A percentile compares a stretch with the other conserved stretches of the same genome.
These are phyloP conservation scores for Debaryomycetaceae sp. DNA, from an alignment of 1,139 yeast species.

Conservation along the genomic window DNA sequence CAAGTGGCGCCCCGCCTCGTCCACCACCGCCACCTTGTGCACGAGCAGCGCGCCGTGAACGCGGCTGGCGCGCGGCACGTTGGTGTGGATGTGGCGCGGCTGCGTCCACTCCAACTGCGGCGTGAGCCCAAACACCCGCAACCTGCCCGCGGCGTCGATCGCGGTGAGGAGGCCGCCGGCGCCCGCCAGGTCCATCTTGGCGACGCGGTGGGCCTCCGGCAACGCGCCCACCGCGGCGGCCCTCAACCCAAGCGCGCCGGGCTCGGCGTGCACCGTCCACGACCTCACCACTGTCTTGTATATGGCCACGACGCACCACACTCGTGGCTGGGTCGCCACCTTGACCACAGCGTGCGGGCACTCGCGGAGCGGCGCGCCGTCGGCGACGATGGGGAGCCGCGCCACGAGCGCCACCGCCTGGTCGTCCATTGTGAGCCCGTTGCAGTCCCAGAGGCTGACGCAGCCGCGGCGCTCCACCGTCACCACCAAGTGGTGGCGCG, in stretches of 20 bases:
- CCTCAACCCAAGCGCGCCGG: no score
- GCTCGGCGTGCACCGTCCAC: conserved; percentile 23
- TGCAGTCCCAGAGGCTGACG: conserved; percentile 66
- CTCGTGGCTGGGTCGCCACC: conserved; percentile 10
- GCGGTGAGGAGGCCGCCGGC: conserved; percentile 54
- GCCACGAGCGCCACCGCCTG: conserved; percentile 23
- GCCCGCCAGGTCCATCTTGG: conserved; percentile 61
- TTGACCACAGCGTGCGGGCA: conserved; percentile 26
- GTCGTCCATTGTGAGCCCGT: conserved; percentile 26
- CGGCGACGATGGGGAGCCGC: conserved; percentile 13
- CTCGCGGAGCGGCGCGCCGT: conserved; percentile 8
- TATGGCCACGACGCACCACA: conserved; percentile 24
- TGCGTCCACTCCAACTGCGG: conserved; percentile 44
- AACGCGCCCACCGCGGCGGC: no score
- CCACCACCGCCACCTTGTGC: conserved; percentile 69
- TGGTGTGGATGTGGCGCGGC: conserved; percentile 50
- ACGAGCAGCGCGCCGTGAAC: conserved; percentile 69
- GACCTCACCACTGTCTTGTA: conserved; percentile 23
- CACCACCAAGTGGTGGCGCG: conserved; percentile 35
- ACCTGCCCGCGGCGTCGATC: conserved; percentile 50
- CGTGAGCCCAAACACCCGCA: conserved; percentile 36
- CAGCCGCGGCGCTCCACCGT: conserved; percentile 52
- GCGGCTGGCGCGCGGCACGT: conserved; percentile 45
- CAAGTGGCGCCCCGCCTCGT: conserved; percentile 44
- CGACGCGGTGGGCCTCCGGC: conserved; percentile 45